Conservation (phyloP, 805 yeast species). For the Lipomyces chichibuensis region DNA sequence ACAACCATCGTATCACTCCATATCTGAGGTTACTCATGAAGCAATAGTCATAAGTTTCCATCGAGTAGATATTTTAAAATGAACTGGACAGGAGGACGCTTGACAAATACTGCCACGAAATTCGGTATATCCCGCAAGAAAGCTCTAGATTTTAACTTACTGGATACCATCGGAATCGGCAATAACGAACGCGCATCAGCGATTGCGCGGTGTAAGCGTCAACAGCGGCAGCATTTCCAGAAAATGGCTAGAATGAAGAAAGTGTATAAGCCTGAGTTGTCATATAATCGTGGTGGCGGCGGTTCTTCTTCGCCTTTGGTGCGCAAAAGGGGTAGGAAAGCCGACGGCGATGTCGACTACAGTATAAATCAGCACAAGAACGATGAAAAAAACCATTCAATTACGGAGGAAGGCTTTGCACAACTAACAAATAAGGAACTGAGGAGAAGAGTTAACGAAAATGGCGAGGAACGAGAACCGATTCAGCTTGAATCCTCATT, state of each 20-base stretch:
- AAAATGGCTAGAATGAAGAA: slow-evolving; percentile 9
- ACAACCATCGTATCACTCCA: neutral
- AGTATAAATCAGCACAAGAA: slow-evolving; percentile 11
- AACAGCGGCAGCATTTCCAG: slow-evolving; percentile 11
- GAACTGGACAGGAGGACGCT: slow-evolving; percentile 16
- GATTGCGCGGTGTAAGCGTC: slow-evolving; percentile 9
- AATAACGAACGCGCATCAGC: neutral
- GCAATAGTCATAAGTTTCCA: neutral
- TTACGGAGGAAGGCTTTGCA: neutral
- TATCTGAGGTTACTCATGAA: neutral
- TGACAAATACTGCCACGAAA: neutral
- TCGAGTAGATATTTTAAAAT: neutral
- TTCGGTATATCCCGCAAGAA: slow-evolving; percentile 3
- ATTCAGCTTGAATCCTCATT: neutral
- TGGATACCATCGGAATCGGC: neutral
- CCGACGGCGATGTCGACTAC: neutral
- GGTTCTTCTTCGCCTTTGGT: neutral
- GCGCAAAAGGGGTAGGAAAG: neutral
- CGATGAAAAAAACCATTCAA: neutral
- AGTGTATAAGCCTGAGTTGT: neutral
- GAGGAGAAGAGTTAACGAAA: neutral
- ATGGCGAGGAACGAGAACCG: neutral
- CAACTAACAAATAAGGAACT: neutral
- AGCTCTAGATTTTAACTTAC: neutral
- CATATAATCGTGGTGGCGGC: neutral